These are phyloP conservation scores for Diutina neorugosa DNA, from an alignment of 1,139 yeast genomes.

Conservation along the genomic window DNA sequence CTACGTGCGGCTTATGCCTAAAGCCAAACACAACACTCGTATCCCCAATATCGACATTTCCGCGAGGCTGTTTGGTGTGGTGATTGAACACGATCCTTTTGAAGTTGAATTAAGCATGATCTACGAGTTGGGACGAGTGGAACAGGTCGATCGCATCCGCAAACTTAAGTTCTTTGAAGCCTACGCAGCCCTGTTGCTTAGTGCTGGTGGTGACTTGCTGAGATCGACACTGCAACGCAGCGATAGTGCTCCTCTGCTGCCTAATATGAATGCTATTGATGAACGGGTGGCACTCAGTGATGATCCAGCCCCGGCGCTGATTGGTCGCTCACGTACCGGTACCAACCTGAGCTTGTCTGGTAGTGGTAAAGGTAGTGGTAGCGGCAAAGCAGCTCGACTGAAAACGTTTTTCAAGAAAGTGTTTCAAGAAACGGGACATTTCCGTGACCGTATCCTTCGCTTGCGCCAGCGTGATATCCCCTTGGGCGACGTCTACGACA, in stretches of 20 bases:
- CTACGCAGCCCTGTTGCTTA: slow-evolving; percentile 9
- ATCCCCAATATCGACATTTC: slow-evolving; percentile 17
- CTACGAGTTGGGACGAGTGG: slow-evolving; percentile 25
- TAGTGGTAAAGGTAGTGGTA: background rate
- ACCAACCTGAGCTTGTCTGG: background rate
- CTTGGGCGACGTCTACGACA: background rate
- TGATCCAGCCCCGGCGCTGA: background rate
- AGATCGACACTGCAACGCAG: background rate
- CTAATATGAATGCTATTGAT: slow-evolving; percentile 5
- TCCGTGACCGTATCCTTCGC: background rate
- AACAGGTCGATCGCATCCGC: slow-evolving; percentile 22
- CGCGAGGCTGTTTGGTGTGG: slow-evolving; percentile 18
- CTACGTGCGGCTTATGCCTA: slow-evolving; percentile 22
- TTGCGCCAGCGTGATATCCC: background rate
- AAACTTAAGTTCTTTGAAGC: slow-evolving; percentile 20
- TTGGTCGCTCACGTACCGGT: background rate
- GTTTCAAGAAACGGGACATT: background rate
- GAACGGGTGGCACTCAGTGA: slow-evolving; percentile 9
- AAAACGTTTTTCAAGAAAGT: background rate
- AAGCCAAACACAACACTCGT: slow-evolving; percentile 16
- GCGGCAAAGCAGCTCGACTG: background rate
- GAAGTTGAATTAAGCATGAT: slow-evolving; percentile 29
- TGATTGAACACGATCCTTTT: slow-evolving; percentile 31
- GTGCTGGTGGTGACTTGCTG: background rate
- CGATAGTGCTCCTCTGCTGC: background rate